Percentiles rank a stretch among this genome's conserved stretches.
Conservation (phyloP, 306 rosid genomes). For the Arachis stenosperma region DNA sequence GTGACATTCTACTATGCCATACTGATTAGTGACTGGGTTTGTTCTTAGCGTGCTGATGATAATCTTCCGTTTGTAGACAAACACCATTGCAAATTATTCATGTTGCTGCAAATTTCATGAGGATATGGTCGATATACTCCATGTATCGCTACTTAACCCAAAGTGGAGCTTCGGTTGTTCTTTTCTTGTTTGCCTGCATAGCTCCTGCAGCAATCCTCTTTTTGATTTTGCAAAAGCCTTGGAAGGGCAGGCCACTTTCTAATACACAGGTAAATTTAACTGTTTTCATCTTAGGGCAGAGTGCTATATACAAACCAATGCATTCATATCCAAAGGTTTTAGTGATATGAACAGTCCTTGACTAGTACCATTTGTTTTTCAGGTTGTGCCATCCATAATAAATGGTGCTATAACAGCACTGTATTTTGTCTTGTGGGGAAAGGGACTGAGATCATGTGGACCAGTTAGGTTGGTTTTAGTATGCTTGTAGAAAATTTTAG, state of each 20-base stretch:
- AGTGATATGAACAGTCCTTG: constrained; percentile 35
- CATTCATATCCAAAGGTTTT: constrained; percentile 11
- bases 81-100: constrained; percentile 95
- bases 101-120: constrained; percentile 75
- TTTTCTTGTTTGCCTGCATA: constrained; percentile 82
- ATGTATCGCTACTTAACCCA: constrained; percentile 75
- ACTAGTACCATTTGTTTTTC: constrained; percentile 42
- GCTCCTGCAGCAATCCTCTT: constrained; percentile 78
- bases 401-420: constrained; percentile 93
- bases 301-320: constrained; percentile 7
- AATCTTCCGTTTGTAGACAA: constrained; percentile 58
- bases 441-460: constrained; percentile 97
- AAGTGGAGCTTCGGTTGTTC: constrained; percentile 86
- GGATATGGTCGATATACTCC: constrained; percentile 97
- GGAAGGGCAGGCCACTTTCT: constrained; percentile 96
- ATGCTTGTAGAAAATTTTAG: constrained; percentile 34
- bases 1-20: not conserved
- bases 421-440: constrained; percentile 92
- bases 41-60: constrained; percentile 33
- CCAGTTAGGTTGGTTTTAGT: constrained; percentile 82
- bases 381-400: constrained; percentile 94
- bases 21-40: constrained; percentile 12
- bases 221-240: constrained; percentile 90
- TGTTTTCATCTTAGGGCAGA: not conserved
- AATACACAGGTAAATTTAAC: constrained; percentile 72